Evolutionary conservation across 192 early-diverging fungal genomes (phyloP).

Genomic region (Neocallimastix lanati): DNA sequence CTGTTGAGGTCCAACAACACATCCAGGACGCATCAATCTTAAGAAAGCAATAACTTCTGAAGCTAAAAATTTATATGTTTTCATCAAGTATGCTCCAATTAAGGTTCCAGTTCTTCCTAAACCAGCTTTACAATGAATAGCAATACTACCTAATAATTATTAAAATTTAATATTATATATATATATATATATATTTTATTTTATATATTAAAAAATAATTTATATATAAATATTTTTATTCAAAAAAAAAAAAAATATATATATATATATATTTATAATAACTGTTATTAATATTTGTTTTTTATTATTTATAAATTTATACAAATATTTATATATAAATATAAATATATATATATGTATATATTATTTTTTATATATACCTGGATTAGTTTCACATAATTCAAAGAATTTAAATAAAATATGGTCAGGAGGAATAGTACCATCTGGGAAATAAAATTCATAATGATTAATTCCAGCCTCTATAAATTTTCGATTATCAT

Average conservation of each 20-base stretch:
- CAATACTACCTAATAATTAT: conserved; percentile 19
- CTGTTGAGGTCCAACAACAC: conserved; percentile 57
- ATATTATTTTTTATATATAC: no score
- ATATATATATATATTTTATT: no score
- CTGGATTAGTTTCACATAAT: conserved; percentile 28
- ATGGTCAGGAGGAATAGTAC: conserved; percentile 40
- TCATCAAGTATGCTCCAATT: conserved; percentile 44
- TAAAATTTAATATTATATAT: no score
- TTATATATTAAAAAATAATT: no score
- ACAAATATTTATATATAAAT: no score
- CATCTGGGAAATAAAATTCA: conserved; percentile 52
- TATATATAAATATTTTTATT: no score
- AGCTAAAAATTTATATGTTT: conserved; percentile 46
- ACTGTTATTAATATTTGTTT: no score
- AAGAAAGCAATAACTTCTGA: conserved; percentile 43
- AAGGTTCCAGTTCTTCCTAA: conserved; percentile 35
- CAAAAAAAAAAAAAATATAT: no score
- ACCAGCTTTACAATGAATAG: conserved; percentile 43
- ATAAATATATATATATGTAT: no score
- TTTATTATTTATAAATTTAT: no score
- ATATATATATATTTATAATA: no score
- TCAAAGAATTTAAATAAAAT: conserved; percentile 45
- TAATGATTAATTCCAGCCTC: conserved; percentile 40
- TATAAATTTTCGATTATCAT: conserved; percentile 33
- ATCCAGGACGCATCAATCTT: conserved; percentile 44